Base-by-base conservation (phyloP, 2,329 filamentous ascomycete genomes). In the Pseudonectria buxi region DNA sequence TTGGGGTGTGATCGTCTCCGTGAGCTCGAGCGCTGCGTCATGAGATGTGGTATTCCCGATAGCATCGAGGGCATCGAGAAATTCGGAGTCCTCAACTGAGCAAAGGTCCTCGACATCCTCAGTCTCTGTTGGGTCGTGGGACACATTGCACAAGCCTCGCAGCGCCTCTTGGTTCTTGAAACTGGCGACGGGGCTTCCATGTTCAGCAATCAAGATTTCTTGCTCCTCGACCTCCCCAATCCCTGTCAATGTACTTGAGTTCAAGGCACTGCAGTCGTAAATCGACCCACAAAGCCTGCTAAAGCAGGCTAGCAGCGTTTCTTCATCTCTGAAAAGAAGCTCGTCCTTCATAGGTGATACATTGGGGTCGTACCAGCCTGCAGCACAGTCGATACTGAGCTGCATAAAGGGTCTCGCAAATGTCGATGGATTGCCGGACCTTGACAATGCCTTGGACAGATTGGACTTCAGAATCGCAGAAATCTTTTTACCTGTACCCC, bases 321-420 rank as follows among this genome's bases (percentile, higher is more conserved):
- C 31, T 42, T 79, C 72, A 33, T 85, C 64, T 4, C 64, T 65
- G 50, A 89, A 87, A 1, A 86, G 50, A 2, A 89, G 70, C 47
- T 86, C 76, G 37, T 86, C 77, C 53, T 89, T 89, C 4, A 76
- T 66, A 4, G 83, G 75, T 40, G 86, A 78, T 6, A 88, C 59
- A 45, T 88, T 89, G 2, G 71, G 66, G 57, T 89, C 84, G 49
- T 89, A 89, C 39, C 67, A 78, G 18, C 69, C 69, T 1, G 63
- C 53, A 0, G 76, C 71, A 49, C 82, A 88, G 11, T 55, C 55
- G 22, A 89, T 76, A 37, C 78, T 72, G 26, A 89, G 57, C 27
- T 68, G 68, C 27, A 87, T 57, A 51, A 88, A 87, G 0, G 72
- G 69, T 33, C 75, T 71, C 13, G 65, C 68, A 14, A 65, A 45